These are phyloP conservation scores for Jatropha podagrica DNA, from an alignment of 441 rosid genomes.

Conservation along the genomic window DNA sequence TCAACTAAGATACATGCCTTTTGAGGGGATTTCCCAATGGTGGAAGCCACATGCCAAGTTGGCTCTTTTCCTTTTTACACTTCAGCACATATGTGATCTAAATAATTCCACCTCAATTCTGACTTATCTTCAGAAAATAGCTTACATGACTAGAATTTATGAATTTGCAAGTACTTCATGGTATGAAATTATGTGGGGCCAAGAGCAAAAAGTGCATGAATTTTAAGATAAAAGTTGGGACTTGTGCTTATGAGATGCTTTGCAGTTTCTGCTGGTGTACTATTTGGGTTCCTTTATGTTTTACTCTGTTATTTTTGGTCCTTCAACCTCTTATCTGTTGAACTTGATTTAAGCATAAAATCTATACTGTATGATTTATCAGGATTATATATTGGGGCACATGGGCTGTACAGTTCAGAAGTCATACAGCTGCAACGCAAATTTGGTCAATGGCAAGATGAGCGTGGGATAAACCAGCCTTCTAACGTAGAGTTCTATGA, in stretches of 20 bases:
- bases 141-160: background rate
- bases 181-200: background rate
- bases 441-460: conserved; percentile 91
- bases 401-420: conserved; percentile 85
- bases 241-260: conserved; percentile 12
- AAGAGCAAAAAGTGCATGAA: background rate
- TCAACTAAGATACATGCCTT: background rate
- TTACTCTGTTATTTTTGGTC: background rate
- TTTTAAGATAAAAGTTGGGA: background rate
- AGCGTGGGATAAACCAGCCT: conserved; percentile 49
- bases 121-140: background rate
- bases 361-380: conserved; percentile 31
- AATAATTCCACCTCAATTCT: background rate
- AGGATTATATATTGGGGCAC: conserved; percentile 92
- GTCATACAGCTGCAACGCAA: conserved; percentile 80
- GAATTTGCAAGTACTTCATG: background rate
- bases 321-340: conserved; percentile 1
- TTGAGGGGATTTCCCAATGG: background rate
- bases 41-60: background rate
- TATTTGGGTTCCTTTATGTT: conserved; percentile 7
- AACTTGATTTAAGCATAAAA: conserved; percentile 7
- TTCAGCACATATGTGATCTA: background rate
- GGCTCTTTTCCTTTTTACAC: background rate
- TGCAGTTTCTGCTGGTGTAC: conserved; percentile 13
- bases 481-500: conserved; percentile 80